Base-by-base conservation (phyloP, 176 grass and related monocot species). In the Zea luxurians region DNA sequence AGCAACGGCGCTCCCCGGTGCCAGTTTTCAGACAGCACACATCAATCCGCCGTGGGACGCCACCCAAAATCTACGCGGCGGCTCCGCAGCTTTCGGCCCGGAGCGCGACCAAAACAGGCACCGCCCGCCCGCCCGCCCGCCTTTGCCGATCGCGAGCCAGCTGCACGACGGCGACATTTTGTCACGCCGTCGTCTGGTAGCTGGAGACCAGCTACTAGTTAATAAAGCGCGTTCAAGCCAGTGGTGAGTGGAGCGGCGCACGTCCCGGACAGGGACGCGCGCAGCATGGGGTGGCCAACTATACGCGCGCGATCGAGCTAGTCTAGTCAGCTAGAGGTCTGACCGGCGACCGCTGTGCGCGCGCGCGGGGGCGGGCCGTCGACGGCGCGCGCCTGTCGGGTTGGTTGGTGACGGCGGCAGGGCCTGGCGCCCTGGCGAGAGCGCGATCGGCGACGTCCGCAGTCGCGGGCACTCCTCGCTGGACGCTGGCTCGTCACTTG, bases 331-430 rank as follows among this genome's bases (percentile, higher is more conserved):
- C 13, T 0, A 16, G 36, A 10, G n/a, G 20, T 27, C 53, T 27
- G 58, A 13, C 37, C 34, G 18, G 53, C 53, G 53, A 20, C 15
- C 61, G 41, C 2, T 48, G 13, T 12, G 55, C 0, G 54, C 17
- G 34, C 4, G 54, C 40, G 10, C 54, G 54, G 17, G 68, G 48
- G 10, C 13, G 71, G 8, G 75, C 48, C 17, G 73, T 70, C 81
- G 16, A 15, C 63, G 81, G 76, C 73, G 52, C 73, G 52, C 49
- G 71, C 81, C 81, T 76, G 72, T 63, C 27, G 27, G 27, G 27
- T 27, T 27, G 41, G 53, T 71, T 37, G 60, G 60, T 48, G 83
- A 64, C 60, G 59, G 13, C 45, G 35, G 27, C 27, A 7, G 50
- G 34, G 7, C 13, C 61, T 0, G 10, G 47, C 61, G 27, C 27